A percentile compares a stretch with the other conserved stretches of the same genome.
These are phyloP conservation scores for Mitragyna speciosa DNA, from an alignment of 257 asterid genomes.

Conservation along the genomic window DNA sequence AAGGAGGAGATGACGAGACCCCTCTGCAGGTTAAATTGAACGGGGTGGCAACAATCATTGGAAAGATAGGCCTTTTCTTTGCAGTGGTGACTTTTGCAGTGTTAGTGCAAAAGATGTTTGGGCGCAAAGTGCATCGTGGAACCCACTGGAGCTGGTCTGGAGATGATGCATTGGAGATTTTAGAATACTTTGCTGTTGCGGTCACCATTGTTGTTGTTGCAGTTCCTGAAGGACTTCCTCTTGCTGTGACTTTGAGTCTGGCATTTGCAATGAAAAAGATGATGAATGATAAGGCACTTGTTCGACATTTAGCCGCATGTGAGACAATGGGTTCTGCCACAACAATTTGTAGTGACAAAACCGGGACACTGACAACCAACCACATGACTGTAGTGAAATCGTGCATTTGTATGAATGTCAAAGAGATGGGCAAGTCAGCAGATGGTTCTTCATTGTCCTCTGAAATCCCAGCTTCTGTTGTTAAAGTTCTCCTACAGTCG, in stretches of 20 bases:
- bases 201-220: conserved; percentile 94
- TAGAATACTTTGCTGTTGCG: conserved; percentile 83
- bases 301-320: conserved; percentile 87
- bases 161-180: conserved; percentile 67
- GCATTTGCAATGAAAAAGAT: conserved; percentile 95
- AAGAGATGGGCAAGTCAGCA: conserved; percentile 34
- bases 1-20: conserved; percentile 94
- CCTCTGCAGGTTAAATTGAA: conserved; percentile 82
- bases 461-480: conserved; percentile 47
- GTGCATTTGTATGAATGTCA: conserved; percentile 63
- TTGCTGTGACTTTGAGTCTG: conserved; percentile 86
- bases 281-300: conserved; percentile 96
- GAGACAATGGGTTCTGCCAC: conserved; percentile 99
- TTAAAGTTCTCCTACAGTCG: conserved; percentile 54
- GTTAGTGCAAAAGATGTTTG: conserved; percentile 60
- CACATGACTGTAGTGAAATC: conserved; percentile 87
- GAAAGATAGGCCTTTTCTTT: conserved; percentile 79
- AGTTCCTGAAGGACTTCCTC: conserved; percentile 89
- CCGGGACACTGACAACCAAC: conserved; percentile 86
- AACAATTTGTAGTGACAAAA: conserved; percentile 84
- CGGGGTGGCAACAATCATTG: conserved; percentile 90
- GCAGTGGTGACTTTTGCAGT: conserved; percentile 82
- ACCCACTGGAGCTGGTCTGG: conserved; percentile 58
- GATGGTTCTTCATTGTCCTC: conserved; percentile 37
- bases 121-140: conserved; percentile 51